Evolutionary conservation across 768 basidiomycete species (phyloP), one percentile per base, ranked within the genome.

Genomic region (Lentinula raphanica): DNA sequence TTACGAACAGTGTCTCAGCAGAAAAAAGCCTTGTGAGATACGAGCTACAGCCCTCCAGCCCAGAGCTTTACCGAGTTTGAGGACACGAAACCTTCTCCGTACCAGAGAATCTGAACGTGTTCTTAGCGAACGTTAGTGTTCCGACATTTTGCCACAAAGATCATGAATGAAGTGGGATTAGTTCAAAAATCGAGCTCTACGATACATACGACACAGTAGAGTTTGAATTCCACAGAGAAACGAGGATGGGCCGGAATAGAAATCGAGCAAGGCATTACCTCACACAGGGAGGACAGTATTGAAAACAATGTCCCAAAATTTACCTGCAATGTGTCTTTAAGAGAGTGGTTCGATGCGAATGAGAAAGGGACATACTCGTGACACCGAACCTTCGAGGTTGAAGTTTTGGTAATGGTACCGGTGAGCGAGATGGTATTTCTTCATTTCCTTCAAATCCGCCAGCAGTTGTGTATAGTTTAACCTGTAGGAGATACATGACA

Each of bases 341-440:
- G 29, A 38, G 39, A 11, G 13, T 50, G 45, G 28, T 56, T 42
- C 39, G 7, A 45, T 27, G 21, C 21, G 2, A 35, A 35, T 0
- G 13, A 8, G 32, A 13, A 35, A 35, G 35, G 50, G 60, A 27
- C 63, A 54, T 65, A 90, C 91, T 94, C 5, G 95, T 98, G 11
- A 98, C 95, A 31, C 96, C 95, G 68, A 95, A 98, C 17, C 94
- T n/a, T n/a, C 95, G 44, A 98, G 88, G 68, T 97, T 93, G 69
- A 93, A 96, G 76, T 97, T 96, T 74, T 97, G 97, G 79, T 96
- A 97, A 71, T 98, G 96, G n/a, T n/a, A n/a, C n/a, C n/a, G n/a
- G 68, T 98, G 95, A 6, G 93, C 94, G 61, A 99, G 82, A 66
- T 99, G 97, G 68, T 98, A 98, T 69, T 91, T 91, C 79, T 99